Conservation (phyloP, 805 yeast genomes). For the Wickerhamiella sorbophila region DNA sequence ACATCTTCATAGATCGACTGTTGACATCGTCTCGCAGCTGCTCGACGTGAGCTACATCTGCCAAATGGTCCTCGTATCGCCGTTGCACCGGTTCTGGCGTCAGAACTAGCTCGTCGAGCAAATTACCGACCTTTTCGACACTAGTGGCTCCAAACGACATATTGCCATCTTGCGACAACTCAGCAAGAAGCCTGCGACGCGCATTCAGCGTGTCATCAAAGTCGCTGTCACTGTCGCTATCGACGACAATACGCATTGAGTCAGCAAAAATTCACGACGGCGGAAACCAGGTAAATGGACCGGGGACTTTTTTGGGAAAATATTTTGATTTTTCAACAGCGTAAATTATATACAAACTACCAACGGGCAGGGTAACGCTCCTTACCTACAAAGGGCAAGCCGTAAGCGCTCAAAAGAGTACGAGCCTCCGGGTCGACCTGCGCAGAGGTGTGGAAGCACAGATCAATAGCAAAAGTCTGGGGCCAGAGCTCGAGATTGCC, state of each 20-base stretch:
- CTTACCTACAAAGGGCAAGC: conserved; percentile 57
- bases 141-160: neutral
- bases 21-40: neutral
- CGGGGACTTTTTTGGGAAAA: too few species aligned
- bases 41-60: neutral
- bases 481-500: conserved; percentile 84
- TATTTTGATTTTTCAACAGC: too few species aligned
- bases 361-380: conserved; percentile 26
- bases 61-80: neutral
- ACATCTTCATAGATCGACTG: neutral
- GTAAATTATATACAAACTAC: neutral
- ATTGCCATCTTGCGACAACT: neutral
- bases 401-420: conserved; percentile 64
- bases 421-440: conserved; percentile 85
- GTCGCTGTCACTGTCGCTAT: conserved; percentile 1
- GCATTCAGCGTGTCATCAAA: neutral
- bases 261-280: too few species aligned
- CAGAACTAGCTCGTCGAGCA: neutral
- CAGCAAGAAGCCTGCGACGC: neutral
- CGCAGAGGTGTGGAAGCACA: conserved; percentile 76
- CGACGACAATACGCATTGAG: neutral
- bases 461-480: conserved; percentile 67
- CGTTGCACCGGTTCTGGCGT: neutral
- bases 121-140: neutral
- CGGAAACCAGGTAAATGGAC: too few species aligned